Evolutionary conservation across 495 filamentous ascomycete species (phyloP).

Genomic region (Ramalina intermedia): DNA sequence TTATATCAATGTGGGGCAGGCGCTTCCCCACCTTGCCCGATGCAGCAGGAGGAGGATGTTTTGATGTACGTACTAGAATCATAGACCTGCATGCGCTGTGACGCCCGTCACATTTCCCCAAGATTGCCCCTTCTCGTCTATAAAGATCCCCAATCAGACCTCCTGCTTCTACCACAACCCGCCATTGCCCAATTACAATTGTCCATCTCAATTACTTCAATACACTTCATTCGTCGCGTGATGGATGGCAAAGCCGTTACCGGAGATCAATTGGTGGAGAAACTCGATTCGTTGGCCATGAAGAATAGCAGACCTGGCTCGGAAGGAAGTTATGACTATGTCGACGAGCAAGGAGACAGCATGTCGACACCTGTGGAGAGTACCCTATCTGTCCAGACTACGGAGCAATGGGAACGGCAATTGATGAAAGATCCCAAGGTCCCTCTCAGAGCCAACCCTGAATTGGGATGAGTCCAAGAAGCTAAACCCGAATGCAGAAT

Average conservation of each 20-base stretch:
- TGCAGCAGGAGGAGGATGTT: too few relatives aligned
- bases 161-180: neutral
- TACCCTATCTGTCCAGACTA: constrained; percentile 29
- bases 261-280: constrained; percentile 2
- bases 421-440: constrained; percentile 52
- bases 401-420: constrained; percentile 43
- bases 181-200: neutral
- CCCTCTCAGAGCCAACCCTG: neutral
- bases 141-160: too few relatives aligned
- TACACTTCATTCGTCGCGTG: neutral
- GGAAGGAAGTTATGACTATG: constrained; percentile 35
- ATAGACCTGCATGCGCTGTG: too few relatives aligned
- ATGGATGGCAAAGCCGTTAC: constrained; percentile 4
- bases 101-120: too few relatives aligned
- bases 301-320: constrained; percentile 1
- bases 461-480: neutral
- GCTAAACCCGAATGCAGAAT: constrained; percentile 25
- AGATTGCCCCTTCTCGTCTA: too few relatives aligned
- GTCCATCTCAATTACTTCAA: neutral
- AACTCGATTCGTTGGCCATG: constrained; percentile 4
- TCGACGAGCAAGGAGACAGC: constrained; percentile 20
- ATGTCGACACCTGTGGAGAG: constrained; percentile 11
- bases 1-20: too few relatives aligned
- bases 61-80: too few relatives aligned
- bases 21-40: too few relatives aligned